Conservation (phyloP, 2,329 filamentous ascomycete genomes). For the Trichoderma sp. region DNA sequence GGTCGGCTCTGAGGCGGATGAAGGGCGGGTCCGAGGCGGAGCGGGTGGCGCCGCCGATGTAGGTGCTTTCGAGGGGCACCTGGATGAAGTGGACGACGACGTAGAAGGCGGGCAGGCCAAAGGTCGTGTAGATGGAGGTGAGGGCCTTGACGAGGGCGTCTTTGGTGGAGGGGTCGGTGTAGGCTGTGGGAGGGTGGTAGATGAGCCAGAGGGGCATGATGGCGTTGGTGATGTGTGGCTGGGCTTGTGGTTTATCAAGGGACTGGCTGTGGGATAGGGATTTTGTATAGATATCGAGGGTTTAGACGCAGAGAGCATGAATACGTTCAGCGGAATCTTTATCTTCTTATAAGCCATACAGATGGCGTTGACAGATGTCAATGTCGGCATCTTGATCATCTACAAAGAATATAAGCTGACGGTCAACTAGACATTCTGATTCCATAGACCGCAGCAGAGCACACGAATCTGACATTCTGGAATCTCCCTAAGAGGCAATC, state of each 20-base stretch:
- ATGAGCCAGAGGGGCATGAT: conserved; percentile 29
- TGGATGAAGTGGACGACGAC: conserved; percentile 28
- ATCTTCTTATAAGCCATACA: too few relatives aligned
- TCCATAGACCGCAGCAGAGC: background rate
- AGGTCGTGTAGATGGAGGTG: conserved; percentile 16
- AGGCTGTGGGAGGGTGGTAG: conserved; percentile 23
- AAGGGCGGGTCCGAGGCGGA: conserved; percentile 17
- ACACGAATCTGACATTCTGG: too few relatives aligned
- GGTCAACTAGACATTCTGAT: background rate
- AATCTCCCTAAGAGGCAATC: background rate
- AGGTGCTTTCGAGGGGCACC: conserved; percentile 7
- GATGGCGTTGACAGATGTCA: too few relatives aligned
- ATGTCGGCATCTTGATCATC: too few relatives aligned
- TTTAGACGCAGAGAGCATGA: too few relatives aligned
- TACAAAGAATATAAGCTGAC: too few relatives aligned
- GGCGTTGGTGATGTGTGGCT: background rate
- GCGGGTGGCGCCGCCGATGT: conserved; percentile 20
- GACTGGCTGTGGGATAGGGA: too few relatives aligned
- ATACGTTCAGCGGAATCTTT: too few relatives aligned
- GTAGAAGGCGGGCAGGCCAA: conserved; percentile 27
- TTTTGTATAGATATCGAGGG: too few relatives aligned
- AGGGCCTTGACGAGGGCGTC: conserved; percentile 21
- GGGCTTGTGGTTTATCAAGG: background rate
- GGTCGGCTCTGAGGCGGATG: conserved; percentile 24
- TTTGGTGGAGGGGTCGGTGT: conserved; percentile 20